These are phyloP conservation scores for Coffea eugenioides DNA, from an alignment of 257 asterid species.

Conservation along the genomic window DNA sequence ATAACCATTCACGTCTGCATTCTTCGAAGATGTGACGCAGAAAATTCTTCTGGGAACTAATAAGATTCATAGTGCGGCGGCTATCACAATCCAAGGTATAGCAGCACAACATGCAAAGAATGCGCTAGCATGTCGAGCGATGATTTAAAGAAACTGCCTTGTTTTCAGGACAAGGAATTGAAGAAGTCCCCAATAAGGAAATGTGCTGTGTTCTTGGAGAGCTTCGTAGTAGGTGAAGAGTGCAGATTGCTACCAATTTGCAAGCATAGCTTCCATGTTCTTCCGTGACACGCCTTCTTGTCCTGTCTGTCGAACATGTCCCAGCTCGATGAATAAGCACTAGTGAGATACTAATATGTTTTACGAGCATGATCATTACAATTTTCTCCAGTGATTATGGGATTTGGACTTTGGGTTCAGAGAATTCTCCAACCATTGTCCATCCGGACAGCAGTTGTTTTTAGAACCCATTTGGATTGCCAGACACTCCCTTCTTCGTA, in stretches of 20 bases:
- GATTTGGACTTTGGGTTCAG: no score
- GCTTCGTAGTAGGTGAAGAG: constrained; percentile 2
- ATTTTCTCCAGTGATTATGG: no score
- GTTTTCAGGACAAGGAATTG: not conserved
- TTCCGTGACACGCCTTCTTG: constrained; percentile 8
- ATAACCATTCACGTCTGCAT: no score
- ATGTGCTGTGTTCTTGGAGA: constrained; percentile 18
- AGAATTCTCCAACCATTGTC: no score
- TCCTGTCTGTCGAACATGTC: constrained; percentile 14
- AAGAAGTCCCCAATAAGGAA: not conserved
- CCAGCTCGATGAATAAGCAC: not conserved
- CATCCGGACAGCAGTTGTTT: no score
- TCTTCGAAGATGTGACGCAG: not conserved
- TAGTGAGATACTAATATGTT: not conserved
- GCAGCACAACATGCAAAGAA: not conserved
- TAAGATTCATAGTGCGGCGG: not conserved
- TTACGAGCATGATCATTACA: no score
- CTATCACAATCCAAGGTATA: not conserved
- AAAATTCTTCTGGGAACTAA: no score
- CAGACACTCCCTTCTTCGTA: no score
- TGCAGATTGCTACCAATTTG: constrained; percentile 19
- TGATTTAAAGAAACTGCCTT: constrained; percentile 12
- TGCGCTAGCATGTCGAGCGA: not conserved
- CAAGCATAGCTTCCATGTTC: constrained; percentile 12
- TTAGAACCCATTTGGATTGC: no score